Evolutionary conservation across 306 rosid genomes (phyloP).

Genomic region (Fragaria ananassa): DNA sequence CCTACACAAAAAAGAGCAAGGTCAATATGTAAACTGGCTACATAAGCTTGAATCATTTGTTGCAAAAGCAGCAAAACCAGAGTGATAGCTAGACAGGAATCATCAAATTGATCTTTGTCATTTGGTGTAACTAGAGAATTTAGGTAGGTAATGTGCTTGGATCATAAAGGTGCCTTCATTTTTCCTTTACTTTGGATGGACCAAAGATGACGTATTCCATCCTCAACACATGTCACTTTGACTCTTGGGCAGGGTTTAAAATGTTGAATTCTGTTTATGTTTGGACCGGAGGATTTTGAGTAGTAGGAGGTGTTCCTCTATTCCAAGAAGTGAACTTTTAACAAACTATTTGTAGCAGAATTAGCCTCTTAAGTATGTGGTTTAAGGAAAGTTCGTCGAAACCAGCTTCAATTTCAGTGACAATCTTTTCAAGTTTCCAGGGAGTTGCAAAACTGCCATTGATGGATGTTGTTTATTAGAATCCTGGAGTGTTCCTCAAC

Average conservation of each 20-base stretch:
- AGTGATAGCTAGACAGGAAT: constrained; percentile 16
- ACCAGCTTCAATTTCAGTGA: neutral
- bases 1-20: constrained; percentile 63
- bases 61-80: constrained; percentile 26
- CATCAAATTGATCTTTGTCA: neutral
- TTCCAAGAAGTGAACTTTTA: neutral
- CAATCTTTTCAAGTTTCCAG: neutral
- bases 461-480: neutral
- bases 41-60: constrained; percentile 45
- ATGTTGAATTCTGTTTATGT: neutral
- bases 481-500: too few relatives aligned
- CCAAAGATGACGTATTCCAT: neutral
- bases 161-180: neutral
- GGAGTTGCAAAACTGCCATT: neutral
- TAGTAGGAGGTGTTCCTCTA: too few relatives aligned
- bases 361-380: neutral
- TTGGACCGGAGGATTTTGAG: neutral
- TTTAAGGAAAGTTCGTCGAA: too few relatives aligned
- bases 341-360: neutral
- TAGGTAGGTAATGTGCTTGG: neutral
- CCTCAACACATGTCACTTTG: neutral
- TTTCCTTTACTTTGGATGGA: neutral
- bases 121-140: neutral
- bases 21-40: constrained; percentile 74
- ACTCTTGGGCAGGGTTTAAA: neutral